Evolutionary conservation across 371 early-diverging fungal genomes (phyloP).

Genomic region (Massospora cicadina): DNA sequence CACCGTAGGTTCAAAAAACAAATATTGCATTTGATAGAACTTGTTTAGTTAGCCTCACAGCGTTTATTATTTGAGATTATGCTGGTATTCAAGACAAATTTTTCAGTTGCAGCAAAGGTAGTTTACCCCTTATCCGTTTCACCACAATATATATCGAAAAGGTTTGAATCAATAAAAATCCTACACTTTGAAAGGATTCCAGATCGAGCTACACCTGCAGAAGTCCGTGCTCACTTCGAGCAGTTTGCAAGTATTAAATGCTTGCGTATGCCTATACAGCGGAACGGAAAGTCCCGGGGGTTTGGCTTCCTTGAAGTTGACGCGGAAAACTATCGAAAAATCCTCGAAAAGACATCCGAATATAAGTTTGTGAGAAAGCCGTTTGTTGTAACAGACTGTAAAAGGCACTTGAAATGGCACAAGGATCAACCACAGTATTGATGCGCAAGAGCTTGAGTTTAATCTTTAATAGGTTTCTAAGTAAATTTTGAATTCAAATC

Average conservation of each 20-base stretch:
- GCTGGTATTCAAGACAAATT: not conserved
- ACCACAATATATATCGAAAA: not conserved
- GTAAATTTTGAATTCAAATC: too few relatives aligned
- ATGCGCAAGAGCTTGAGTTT: too few relatives aligned
- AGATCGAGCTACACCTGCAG: not conserved
- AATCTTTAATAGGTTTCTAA: too few relatives aligned
- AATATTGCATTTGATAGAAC: too few relatives aligned
- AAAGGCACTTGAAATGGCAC: too few relatives aligned
- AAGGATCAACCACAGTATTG: too few relatives aligned
- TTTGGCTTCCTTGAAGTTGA: not conserved
- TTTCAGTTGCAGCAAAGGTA: too few relatives aligned
- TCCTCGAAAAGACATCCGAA: not conserved
- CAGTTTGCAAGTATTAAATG: not conserved
- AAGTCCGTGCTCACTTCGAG: not conserved
- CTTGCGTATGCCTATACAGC: not conserved
- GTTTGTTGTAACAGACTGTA: too few relatives aligned
- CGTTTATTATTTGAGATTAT: not conserved
- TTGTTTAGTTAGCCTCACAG: not conserved
- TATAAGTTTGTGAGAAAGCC: not conserved
- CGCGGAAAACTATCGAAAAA: not conserved
- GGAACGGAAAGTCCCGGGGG: not conserved
- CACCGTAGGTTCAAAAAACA: too few relatives aligned
- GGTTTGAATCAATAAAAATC: not conserved
- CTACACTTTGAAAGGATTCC: not conserved
- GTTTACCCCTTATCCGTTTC: not conserved